A percentile compares a stretch with the other conserved stretches of the same genome.
Conservation (phyloP, 2,329 filamentous ascomycete species). For the Phoma sp. region DNA sequence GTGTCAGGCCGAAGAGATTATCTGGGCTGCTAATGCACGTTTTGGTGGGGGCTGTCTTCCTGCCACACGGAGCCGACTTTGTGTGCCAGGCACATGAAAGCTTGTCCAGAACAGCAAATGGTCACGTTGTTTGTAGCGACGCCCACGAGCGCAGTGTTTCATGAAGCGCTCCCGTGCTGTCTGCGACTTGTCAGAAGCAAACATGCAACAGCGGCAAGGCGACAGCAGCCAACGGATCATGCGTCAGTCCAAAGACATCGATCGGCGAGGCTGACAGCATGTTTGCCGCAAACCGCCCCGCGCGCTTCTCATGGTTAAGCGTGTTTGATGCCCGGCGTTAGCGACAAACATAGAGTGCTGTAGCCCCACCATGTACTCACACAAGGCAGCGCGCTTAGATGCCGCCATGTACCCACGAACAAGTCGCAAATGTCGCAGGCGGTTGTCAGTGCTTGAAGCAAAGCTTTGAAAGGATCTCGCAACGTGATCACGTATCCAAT, state of each 20-base stretch:
- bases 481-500: slow-evolving; percentile 17
- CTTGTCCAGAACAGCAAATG: slow-evolving; percentile 24
- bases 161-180: slow-evolving; percentile 23
- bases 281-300: slow-evolving; percentile 5
- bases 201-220: neutral
- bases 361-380: slow-evolving; percentile 7
- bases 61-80: slow-evolving; percentile 19
- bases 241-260: neutral
- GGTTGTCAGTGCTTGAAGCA: neutral
- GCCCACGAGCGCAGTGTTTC: slow-evolving; percentile 23
- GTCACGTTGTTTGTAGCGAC: slow-evolving; percentile 23
- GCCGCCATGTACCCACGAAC: slow-evolving; percentile 2
- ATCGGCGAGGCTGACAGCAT: slow-evolving; percentile 15
- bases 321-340: slow-evolving; percentile 8
- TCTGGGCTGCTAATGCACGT: neutral
- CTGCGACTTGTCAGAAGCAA: neutral
- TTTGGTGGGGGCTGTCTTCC: neutral
- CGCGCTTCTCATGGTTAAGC: slow-evolving; percentile 5
- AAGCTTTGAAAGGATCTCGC: slow-evolving; percentile 4
- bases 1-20: neutral
- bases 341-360: slow-evolving; percentile 11
- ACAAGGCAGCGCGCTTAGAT: slow-evolving; percentile 1
- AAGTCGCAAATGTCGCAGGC: slow-evolving; percentile 2
- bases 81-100: slow-evolving; percentile 21
- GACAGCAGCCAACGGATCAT: slow-evolving; percentile 2